A percentile compares a stretch with the other conserved stretches of the same genome.
phyloP scores from a whole-genome alignment of 2,329 filamentous ascomycete species.

The Arachnomyces sp. region DNA sequence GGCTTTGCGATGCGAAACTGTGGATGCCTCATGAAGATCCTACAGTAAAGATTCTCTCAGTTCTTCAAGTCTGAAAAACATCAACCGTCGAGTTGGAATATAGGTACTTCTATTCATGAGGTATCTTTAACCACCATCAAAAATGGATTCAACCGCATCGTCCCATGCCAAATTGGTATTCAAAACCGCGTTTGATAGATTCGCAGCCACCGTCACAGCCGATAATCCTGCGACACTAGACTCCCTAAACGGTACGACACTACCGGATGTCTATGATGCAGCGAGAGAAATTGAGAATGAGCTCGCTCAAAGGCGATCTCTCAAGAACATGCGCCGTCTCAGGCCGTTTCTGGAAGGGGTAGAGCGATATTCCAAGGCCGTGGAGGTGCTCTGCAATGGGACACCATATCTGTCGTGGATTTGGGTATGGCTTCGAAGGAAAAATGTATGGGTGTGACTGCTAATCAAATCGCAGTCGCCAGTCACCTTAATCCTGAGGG shows the following conservation, averaged over 20 bases:
- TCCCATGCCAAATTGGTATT: constrained; percentile 4
- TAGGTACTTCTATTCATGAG: not conserved
- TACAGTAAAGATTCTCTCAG: not conserved
- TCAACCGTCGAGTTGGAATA: not conserved
- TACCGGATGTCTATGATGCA: constrained; percentile 31
- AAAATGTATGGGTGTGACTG: not conserved
- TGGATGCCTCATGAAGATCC: too few relatives aligned
- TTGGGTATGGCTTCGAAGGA: constrained; percentile 25
- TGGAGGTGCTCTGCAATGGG: constrained; percentile 40
- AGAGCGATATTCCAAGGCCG: constrained; percentile 33
- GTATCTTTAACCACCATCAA: constrained; percentile 3
- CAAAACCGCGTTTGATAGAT: constrained; percentile 14
- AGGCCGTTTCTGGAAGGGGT: constrained; percentile 35
- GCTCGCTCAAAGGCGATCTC: constrained; percentile 28
- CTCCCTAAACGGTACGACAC: constrained; percentile 17
- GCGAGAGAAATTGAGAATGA: constrained; percentile 33
- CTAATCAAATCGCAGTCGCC: not conserved
- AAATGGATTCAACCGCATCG: constrained; percentile 37
- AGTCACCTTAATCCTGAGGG: not conserved
- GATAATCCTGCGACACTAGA: constrained; percentile 18
- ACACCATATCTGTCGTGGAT: constrained; percentile 40
- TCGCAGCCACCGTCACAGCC: constrained; percentile 14
- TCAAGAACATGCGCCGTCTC: constrained; percentile 39
- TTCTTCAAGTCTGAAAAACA: not conserved
- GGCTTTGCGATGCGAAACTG: too few relatives aligned